phyloP scores from a whole-genome alignment of 2,329 filamentous ascomycete genomes.

The Ceratocystis destructans region DNA sequence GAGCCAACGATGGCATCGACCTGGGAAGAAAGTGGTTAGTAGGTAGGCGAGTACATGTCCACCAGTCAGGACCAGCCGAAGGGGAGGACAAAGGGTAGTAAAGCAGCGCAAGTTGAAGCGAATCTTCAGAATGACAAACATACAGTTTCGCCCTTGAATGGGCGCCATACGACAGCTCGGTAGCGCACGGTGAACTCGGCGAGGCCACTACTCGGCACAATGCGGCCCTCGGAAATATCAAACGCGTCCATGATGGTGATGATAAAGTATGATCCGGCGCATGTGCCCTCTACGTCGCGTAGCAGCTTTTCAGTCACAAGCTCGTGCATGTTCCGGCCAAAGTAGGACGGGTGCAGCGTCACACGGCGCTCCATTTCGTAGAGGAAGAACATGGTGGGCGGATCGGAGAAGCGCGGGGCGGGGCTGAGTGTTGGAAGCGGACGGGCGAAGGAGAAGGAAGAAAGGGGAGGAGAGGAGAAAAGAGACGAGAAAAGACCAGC shows the following conservation, averaged over 20 bases:
- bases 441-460: background rate
- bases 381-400: conserved; percentile 78
- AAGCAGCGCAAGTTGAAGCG: too few species aligned
- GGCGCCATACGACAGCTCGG: conserved; percentile 91
- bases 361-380: conserved; percentile 92
- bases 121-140: conserved; percentile 25
- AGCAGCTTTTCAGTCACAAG: conserved; percentile 81
- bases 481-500: background rate
- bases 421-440: background rate
- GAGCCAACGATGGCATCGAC: conserved; percentile 88
- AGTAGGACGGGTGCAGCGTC: conserved; percentile 91
- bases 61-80: too few species aligned
- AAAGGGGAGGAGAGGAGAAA: background rate
- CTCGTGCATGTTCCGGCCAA: conserved; percentile 84
- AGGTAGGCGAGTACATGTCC: background rate
- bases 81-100: background rate
- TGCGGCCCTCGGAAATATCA: conserved; percentile 83
- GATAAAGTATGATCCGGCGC: conserved; percentile 91
- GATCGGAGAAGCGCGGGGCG: background rate
- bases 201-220: conserved; percentile 78
- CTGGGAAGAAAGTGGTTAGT: conserved; percentile 32
- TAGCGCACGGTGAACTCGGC: conserved; percentile 93
- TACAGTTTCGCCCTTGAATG: conserved; percentile 96
- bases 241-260: conserved; percentile 96
- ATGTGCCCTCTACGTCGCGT: conserved; percentile 87